phyloP scores from a whole-genome alignment of 345 rosid genomes.

The Alliaria petiolata region DNA sequence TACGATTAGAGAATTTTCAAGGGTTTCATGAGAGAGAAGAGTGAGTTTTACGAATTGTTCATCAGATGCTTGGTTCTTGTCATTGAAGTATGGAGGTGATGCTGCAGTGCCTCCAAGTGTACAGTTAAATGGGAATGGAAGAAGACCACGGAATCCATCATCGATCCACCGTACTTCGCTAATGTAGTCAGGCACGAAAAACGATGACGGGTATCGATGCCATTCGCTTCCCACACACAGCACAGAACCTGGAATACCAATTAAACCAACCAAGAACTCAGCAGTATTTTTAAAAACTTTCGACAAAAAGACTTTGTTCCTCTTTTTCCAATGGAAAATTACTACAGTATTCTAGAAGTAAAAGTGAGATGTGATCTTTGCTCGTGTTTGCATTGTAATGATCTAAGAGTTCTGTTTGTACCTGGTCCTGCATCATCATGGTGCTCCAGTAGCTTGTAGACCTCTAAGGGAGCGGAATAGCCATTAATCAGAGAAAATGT shows the following conservation, averaged over 20 bases:
- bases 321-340: neutral
- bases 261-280: conserved; percentile 4
- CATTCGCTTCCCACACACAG: conserved; percentile 97
- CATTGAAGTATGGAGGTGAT: conserved; percentile 81
- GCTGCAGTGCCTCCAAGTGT: conserved; percentile 91
- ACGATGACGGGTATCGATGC: conserved; percentile 97
- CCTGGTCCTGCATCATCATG: conserved; percentile 77
- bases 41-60: conserved; percentile 65
- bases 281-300: neutral
- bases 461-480: conserved; percentile 75
- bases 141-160: conserved; percentile 94
- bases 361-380: neutral
- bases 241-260: conserved; percentile 57
- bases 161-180: conserved; percentile 84
- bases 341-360: neutral
- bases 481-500: conserved; percentile 87
- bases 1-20: neutral
- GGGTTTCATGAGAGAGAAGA: too few species aligned
- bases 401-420: too few species aligned
- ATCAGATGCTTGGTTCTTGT: conserved; percentile 80
- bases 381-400: too few species aligned
- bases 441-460: conserved; percentile 88
- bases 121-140: conserved; percentile 84
- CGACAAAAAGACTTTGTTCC: neutral
- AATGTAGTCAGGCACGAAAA: conserved; percentile 70